Evolutionary conservation across 805 yeast species (phyloP), one percentile per base, ranked within the genome.

Genomic region (Lachancea thermotolerans): DNA sequence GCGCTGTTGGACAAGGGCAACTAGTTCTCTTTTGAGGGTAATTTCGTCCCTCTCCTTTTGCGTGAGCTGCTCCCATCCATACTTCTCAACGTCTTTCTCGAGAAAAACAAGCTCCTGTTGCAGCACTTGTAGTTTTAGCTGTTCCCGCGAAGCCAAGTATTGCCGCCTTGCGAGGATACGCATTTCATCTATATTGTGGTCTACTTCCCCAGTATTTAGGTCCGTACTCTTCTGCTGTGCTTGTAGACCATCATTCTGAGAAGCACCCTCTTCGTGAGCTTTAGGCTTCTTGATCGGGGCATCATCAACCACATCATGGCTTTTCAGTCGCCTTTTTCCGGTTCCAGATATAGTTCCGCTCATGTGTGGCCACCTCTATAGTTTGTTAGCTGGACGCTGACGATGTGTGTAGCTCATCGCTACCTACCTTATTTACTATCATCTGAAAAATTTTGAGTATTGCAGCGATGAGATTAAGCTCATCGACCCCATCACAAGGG

Each of bases 31-130:
- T 48, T 81, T 80, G 48, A 72, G 64, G 16, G 62, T 61, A 41
- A 76, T 71, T 39, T 81, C 82, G n/a, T 69, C 60, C 39, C 68
- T 73, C 49, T 82, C 86, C 17, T 59, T 58, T 18, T 55, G 54
- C 1, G 79, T 68, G 15, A 82, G 55, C 16, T 72, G 68, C 2
- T 70, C 66, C 82, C 82, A 78, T 0, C 85, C 85, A 52, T 72
- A 66, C 47, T 66, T 55, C 14, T 66, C 54, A 14, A 78, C 70
- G 54, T 77, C 79, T 12, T 65, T 63, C 53, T 79, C 82, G 31
- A 74, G 64, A 9, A 69, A 74, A 2, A 57, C 59, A 11, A 82
- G 64, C 41, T 80, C 85, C 35, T 63, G 63, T 37, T 70, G 67
- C 12, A 79, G 46, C 12, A 73, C 54, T 10, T 65, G 52, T 14